Evolutionary conservation across 441 rosid genomes (phyloP).

Genomic region (Syzygium malaccense): DNA sequence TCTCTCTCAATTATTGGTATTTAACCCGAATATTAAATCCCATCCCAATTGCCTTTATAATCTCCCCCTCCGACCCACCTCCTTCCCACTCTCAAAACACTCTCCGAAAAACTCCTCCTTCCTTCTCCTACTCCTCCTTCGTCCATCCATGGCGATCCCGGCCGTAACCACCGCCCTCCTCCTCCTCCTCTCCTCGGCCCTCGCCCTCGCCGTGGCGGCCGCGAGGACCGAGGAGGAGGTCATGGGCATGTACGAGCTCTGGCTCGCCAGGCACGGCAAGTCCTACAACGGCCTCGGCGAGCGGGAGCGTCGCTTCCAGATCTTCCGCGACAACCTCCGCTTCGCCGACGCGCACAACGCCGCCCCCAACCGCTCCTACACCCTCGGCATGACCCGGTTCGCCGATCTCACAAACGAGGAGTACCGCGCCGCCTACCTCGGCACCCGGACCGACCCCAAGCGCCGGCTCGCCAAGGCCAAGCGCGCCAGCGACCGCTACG

Average conservation of each 20-base stretch:
- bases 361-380: slow-evolving; percentile 31
- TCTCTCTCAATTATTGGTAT: background rate
- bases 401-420: slow-evolving; percentile 64
- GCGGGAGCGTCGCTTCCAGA: slow-evolving; percentile 33
- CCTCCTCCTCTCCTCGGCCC: background rate
- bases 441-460: slow-evolving; percentile 31
- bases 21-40: background rate
- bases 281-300: slow-evolving; percentile 28
- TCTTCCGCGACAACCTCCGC: slow-evolving; percentile 53
- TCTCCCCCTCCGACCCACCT: background rate
- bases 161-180: background rate
- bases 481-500: slow-evolving; percentile 28
- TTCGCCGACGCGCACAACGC: slow-evolving; percentile 49
- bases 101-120: background rate
- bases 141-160: background rate
- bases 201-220: slow-evolving; percentile 7
- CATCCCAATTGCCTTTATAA: background rate
- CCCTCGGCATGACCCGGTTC: slow-evolving; percentile 48
- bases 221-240: slow-evolving; percentile 55
- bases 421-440: slow-evolving; percentile 38
- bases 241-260: slow-evolving; percentile 36
- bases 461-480: slow-evolving; percentile 43
- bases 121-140: background rate
- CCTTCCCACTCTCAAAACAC: background rate
- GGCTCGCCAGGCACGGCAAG: slow-evolving; percentile 48